Evolutionary conservation across 2,329 filamentous ascomycete species (phyloP), one percentile per base, ranked within the genome.

Genomic region (Chaetomium sp.): DNA sequence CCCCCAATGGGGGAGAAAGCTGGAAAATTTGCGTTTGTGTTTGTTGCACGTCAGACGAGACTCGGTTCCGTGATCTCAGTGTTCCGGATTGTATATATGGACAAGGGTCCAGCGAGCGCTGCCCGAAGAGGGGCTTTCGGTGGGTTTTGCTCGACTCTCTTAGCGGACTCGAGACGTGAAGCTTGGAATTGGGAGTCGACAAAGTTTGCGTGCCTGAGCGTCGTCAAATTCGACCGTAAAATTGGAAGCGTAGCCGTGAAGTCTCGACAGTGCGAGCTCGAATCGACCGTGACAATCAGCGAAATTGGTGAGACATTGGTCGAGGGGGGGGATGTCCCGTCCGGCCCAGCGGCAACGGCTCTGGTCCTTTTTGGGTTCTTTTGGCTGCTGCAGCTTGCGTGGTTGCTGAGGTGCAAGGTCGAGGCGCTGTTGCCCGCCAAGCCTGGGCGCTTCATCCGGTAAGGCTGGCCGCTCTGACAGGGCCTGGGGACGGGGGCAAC

Each of bases 381-480:
- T 55, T 43, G 41, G 49, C 41, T 5, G 14, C 8, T 14, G 11
- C 19, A 33, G 32, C n/a, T 32, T 27, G 19, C 19, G 19, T 27
- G 19, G 40, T 42, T 11, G 14, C 11, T 11, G 43, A 10, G 7
- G 19, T 52, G 53, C 54, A 33, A 50, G 47, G 37, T 43, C 12
- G 55, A 60, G 58, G 53, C 58, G 54, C 55, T 54, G 55, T 51
- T 48, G 54, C 52, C 52, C 45, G 47, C 53, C 49, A 47, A 43
- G 38, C 19, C 33, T 45, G 44, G 43, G 33, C 52, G 42, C 53
- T 56, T 51, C 52, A 34, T 57, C 50, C 32, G 55, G 58, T 53
- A 57, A 57, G 52, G 53, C 55, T 59, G 52, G 55, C 41, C 33
- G 12, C 19, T 14, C n/a, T 36, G 35, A 34, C 40, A 27, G 19